Evolutionary conservation across 257 asterid species (phyloP), one percentile per base, ranked within the genome.

Genomic region (Verbascum thapsus): DNA sequence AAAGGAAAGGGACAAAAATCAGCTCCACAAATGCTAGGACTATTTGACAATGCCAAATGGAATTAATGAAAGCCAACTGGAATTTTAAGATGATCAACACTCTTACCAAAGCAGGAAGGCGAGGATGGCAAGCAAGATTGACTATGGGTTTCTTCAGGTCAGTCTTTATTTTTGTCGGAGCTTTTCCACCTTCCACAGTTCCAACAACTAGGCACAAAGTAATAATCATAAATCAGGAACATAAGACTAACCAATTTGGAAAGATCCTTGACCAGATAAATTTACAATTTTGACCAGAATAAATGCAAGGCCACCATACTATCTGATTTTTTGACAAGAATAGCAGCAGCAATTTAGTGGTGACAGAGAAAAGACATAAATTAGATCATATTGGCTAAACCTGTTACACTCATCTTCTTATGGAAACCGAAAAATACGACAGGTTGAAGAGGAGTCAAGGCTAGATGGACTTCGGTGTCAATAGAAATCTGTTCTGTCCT

Each of bases 41-140:
- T 23, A 30, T 43, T 53, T 19, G 56, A 70, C 59, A 53, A 38
- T 40, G 39, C 30, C 38, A 71, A 54, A 47, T 45, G 41, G 12
- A 22, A 43, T 26, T 43, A 51, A 61, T 49, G 35, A 42, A 56
- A 58, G 55, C 43, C 19, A 53, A 50, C 26, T 20, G 51, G 50
- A 23, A 23, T 20, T 32, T 47, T 40, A 60, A 55, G 53, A 64
- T 66, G 49, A 41, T 49, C 50, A 34, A 68, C 74, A 55, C 26
- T 13, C 74, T 85, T 80, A 94, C 97, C 92, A 94, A 66, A 72
- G 79, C 96, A 55, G 97, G 99, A 56, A 90, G 96, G 62, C 99
- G 99, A 67, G 99, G 99, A 79, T 94, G 99, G 78, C 99, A 94
- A 71, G 97, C 96, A 66, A 94, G 94, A 77, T 94, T 90, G 67